Evolutionary conservation across 164 flowering plant genomes (phyloP), one percentile per base, ranked within the genome.

Genomic region (Chimonanthus salicifolius): DNA sequence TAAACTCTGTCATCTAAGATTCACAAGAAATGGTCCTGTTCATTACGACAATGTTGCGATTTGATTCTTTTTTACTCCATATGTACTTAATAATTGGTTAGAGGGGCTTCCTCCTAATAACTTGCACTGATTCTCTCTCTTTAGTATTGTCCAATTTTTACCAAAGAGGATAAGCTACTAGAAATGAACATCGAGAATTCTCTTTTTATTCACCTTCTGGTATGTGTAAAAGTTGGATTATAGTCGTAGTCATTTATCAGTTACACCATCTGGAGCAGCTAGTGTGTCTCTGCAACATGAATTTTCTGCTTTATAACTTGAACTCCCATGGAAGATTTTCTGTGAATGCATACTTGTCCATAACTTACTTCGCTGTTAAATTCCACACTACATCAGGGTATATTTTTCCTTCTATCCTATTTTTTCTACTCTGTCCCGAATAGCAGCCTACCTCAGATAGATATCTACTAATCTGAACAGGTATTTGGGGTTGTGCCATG

Each of bases 181-280:
- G 60, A 9, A 18, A 18, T 50, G 62, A 49, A 8, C 47, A 51
- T 49, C 21, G n/a, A 11, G 49, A 15, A 46, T 33, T 6, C 16
- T 51, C 33, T 50, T 49, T 49, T n/a, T 43, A 47, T 47, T 68
- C 70, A 68, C n/a, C 15, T 33, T 16, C 33, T 47, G 8, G 49
- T 43, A 46, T 20, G 51, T 13, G 49, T 43, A 66, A 45, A 8
- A 44, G 68, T 45, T 20, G 66, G 44, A 33, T 63, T 11, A 43
- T 46, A 54, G 70, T 48, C 16, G 18, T 9, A 68, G 51, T 66
- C n/a, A 66, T 66, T 66, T 68, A 21, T 48, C n/a, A 68, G 54
- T 13, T 49, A n/a, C 33, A 48, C 10, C 6, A 33, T 18, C 45
- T 69, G 54, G 60, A 69, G 16, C 33, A 49, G 62, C 4, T 51